Evolutionary conservation across 176 grass and related monocot genomes (phyloP).

Genomic region (Bromus sterilis): DNA sequence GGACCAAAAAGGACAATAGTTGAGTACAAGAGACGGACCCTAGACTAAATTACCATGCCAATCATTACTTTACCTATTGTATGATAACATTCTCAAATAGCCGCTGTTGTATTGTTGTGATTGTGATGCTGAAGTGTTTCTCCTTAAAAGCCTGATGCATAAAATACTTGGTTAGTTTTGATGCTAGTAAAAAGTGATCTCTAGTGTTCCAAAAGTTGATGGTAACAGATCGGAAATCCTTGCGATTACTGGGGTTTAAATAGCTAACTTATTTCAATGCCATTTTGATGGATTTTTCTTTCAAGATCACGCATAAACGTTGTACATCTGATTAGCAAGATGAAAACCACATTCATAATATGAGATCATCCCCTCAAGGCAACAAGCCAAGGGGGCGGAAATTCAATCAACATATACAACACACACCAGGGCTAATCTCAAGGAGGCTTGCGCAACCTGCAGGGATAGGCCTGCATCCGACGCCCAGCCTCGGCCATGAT

Average conservation of each 20-base stretch:
- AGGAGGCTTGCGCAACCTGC: background rate
- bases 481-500: background rate
- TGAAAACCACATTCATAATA: background rate
- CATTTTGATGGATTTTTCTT: background rate
- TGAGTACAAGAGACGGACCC: background rate
- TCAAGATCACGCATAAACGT: background rate
- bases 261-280: background rate
- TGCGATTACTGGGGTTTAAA: background rate
- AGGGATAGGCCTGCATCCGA: background rate
- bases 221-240: background rate
- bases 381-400: background rate
- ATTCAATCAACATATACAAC: background rate
- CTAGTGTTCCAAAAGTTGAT: background rate
- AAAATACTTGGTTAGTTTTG: background rate
- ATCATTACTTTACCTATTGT: background rate
- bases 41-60: background rate
- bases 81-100: background rate
- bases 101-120: background rate
- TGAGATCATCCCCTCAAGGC: background rate
- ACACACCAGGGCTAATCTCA: background rate
- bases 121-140: background rate
- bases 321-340: background rate
- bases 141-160: background rate
- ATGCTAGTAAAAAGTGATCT: background rate
- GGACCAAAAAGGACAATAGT: background rate